Base-by-base conservation (phyloP, 495 filamentous ascomycete genomes). In the Xylaria castorea region DNA sequence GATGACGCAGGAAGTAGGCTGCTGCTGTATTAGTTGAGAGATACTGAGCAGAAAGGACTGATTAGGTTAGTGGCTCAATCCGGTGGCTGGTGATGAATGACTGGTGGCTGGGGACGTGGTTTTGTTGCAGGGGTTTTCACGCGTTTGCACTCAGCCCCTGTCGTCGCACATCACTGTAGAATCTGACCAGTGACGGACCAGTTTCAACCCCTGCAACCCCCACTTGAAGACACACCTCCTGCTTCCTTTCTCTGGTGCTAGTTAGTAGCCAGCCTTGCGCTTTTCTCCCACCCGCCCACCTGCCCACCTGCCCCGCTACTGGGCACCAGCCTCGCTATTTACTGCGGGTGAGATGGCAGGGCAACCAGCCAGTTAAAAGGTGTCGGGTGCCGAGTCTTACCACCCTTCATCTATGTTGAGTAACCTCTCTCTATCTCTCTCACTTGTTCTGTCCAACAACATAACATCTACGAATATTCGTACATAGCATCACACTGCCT, bases 301-400 rank as follows among this genome's bases (percentile, higher is more conserved):
- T n/a, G n/a, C n/a, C n/a, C n/a, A n/a, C n/a, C 73, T 76, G 71
- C 75, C 71, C 50, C 65, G 63, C 68, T 67, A 30, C 32, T 32
- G 63, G 48, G 40, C 27, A 69, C 82, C 82, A 84, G 81, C 82
- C 82, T 82, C 80, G 78, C 75, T 84, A 80, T 80, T 83, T 83
- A 80, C 79, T 79, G 72, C 58, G 64, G 71, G 63, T 72, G 74
- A 71, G 75, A 79, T 84, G 82, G 81, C 82, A 79, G 82, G 82
- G 82, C 82, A 83, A 83, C 82, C 71, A 62, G 30, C 53, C 75
- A 77, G 65, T 81, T 78, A 66, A 71, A 72, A 72, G 70, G 36
- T 61, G 62, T 71, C 48, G 69, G 69, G 69, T 66, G 58, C 46
- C 58, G 69, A 63, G 30, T 63, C 38, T 77, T 72, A 74, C 72